Base-by-base conservation (phyloP, 495 filamentous ascomycete genomes). In the Apodospora peruviana region DNA sequence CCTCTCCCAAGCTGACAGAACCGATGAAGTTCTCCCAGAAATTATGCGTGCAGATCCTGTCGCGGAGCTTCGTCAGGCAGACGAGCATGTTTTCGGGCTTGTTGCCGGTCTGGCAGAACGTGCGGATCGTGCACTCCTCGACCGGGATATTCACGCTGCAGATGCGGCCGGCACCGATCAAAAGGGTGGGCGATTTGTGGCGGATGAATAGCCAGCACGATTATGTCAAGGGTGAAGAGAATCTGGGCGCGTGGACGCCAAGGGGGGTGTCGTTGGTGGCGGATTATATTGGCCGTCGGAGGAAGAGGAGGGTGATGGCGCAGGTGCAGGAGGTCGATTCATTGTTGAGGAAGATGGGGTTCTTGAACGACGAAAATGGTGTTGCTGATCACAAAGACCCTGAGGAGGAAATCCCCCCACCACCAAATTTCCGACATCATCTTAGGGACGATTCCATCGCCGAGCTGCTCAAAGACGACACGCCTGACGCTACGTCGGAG, bases 161-260 rank as follows among this genome's bases (percentile, higher is more conserved):
- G 22, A 82, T 99, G 63, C 87, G 86, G 35, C 93, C 93, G 0
- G 82, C 87, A 10, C 88, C 90, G 18, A 88, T 91, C 35, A 95
- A 95, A 66, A 81, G 88, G 22, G 93, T 87, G 0, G 87, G 87
- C 7, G 93, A 98, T 58, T 75, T 98, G 3, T 98, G 93, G 93
- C 80, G 93, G 43, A 95, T 98, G 90, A 91, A 90, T 64, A 96
- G 89, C 2, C 83, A 88, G 40, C 83, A 91, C 53, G 87, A 91
- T 60, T 96, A 95, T 57, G 86, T 97, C 53, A 95, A 94, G 62
- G 93, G 93, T 24, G 91, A 97, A 66, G 93, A 98, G 63, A 74
- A 80, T 17, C 74, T 98, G 12, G 79, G 69, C 4, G 78, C 81
- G 19, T 98, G 93, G 93, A 81, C 83, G 23, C 93, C 93, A 9